Evolutionary conservation across 768 basidiomycete genomes (phyloP).

Genomic region (Phlebiopsis flavidoalba): DNA sequence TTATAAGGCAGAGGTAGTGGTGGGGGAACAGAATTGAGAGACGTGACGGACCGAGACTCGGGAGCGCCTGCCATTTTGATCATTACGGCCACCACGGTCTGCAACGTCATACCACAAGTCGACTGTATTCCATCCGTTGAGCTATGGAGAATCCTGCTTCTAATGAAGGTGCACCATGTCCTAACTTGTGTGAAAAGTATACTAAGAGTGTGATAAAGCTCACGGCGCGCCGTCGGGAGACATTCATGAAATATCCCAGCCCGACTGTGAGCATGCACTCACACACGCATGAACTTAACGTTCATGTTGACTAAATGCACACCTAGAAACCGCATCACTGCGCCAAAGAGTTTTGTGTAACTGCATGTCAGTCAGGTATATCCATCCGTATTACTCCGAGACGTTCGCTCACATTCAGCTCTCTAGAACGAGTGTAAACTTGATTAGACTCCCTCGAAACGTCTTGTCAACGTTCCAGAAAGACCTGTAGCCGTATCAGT

Average conservation of each 20-base stretch:
- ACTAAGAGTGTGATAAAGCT: background rate
- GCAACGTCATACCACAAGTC: background rate
- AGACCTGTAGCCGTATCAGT: slow-evolving; percentile 87
- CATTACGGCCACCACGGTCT: slow-evolving; percentile 1
- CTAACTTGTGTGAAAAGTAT: background rate
- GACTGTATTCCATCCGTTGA: background rate
- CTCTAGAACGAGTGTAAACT: slow-evolving; percentile 74
- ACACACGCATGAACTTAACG: background rate
- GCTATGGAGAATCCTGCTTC: background rate
- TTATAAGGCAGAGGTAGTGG: background rate
- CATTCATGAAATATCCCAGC: background rate
- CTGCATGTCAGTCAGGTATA: slow-evolving; percentile 81
- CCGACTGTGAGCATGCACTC: background rate
- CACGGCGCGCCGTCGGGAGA: background rate
- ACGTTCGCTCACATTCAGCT: background rate
- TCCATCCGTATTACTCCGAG: too few species aligned
- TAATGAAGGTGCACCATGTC: background rate
- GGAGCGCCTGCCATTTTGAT: background rate
- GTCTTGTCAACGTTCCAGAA: slow-evolving; percentile 91
- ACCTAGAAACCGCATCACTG: slow-evolving; percentile 18
- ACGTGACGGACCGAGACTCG: background rate
- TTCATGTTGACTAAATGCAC: slow-evolving; percentile 7
- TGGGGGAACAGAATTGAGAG: background rate
- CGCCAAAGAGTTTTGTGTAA: slow-evolving; percentile 70
- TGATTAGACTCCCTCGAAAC: slow-evolving; percentile 85